phyloP scores from a whole-genome alignment of 257 asterid species.

The Knoxia roxburghii region DNA sequence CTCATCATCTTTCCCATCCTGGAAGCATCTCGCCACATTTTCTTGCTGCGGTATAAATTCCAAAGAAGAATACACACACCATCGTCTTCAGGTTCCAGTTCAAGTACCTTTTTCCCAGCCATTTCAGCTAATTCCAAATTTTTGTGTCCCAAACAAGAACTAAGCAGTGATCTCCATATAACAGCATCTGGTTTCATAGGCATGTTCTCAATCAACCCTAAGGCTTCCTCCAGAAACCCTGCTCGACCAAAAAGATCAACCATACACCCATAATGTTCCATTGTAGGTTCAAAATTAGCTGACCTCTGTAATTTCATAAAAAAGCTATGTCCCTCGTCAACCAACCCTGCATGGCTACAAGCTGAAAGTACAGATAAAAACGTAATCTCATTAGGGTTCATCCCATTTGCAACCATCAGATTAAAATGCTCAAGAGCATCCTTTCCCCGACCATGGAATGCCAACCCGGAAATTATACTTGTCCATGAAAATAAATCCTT shows the following conservation, averaged over 20 bases:
- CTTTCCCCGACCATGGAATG: slow-evolving; percentile 60
- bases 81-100: slow-evolving; percentile 60
- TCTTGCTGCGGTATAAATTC: slow-evolving; percentile 46
- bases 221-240: slow-evolving; percentile 51
- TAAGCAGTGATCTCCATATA: slow-evolving; percentile 65
- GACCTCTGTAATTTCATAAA: slow-evolving; percentile 30
- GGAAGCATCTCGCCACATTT: slow-evolving; percentile 52
- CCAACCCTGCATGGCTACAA: slow-evolving; percentile 73
- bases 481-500: slow-evolving; percentile 76
- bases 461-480: slow-evolving; percentile 63
- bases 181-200: slow-evolving; percentile 72
- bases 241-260: slow-evolving; percentile 74
- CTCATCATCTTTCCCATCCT: slow-evolving; percentile 59
- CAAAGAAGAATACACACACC: slow-evolving; percentile 57
- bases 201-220: slow-evolving; percentile 41
- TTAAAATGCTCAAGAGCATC: slow-evolving; percentile 49
- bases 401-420: slow-evolving; percentile 53
- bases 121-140: slow-evolving; percentile 59
- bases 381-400: slow-evolving; percentile 57
- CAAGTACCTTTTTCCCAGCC: slow-evolving; percentile 49
- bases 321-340: slow-evolving; percentile 53
- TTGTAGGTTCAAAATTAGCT: slow-evolving; percentile 32
- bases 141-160: slow-evolving; percentile 45
- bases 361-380: slow-evolving; percentile 64
- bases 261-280: slow-evolving; percentile 75